A percentile compares a stretch with the other conserved stretches of the same genome.
These are phyloP conservation scores for Pyrenula aspistea DNA, from an alignment of 495 filamentous ascomycete genomes.

Conservation along the genomic window DNA sequence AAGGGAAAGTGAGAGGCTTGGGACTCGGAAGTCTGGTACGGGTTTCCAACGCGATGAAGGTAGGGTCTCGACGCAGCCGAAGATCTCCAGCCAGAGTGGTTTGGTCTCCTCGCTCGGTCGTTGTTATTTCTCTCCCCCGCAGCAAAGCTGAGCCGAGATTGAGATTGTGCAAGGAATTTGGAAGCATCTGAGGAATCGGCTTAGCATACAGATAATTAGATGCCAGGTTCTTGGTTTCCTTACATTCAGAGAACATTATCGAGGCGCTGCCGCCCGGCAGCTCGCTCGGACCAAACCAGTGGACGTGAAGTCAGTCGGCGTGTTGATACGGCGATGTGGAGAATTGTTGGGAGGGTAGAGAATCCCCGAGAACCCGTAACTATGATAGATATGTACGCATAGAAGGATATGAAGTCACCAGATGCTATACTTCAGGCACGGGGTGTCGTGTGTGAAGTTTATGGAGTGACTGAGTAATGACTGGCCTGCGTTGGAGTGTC, in stretches of 20 bases:
- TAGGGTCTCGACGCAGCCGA: slow-evolving; percentile 35
- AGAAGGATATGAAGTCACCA: neutral
- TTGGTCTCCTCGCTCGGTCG: slow-evolving; percentile 29
- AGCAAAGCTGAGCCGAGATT: slow-evolving; percentile 65
- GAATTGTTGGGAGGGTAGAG: neutral
- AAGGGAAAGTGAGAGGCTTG: slow-evolving; percentile 67
- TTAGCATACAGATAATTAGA: neutral
- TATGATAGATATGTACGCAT: neutral
- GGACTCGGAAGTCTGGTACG: slow-evolving; percentile 57
- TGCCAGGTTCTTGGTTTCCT: slow-evolving; percentile 24
- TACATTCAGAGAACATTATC: slow-evolving; percentile 97
- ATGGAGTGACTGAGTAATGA: neutral
- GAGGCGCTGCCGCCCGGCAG: neutral
- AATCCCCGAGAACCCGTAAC: neutral
- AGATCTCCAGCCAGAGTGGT: slow-evolving; percentile 30
- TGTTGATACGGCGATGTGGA: neutral
- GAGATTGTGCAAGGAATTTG: slow-evolving; percentile 91
- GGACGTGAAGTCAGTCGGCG: neutral
- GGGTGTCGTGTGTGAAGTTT: neutral
- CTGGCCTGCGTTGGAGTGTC: neutral
- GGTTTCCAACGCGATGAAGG: slow-evolving; percentile 47
- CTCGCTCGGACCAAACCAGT: neutral
- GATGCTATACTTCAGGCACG: neutral
- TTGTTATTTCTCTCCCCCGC: slow-evolving; percentile 36
- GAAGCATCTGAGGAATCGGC: slow-evolving; percentile 66